Percentiles rank a stretch among this genome's conserved stretches.
phyloP scores from a whole-genome alignment of 2,329 filamentous ascomycete genomes.

The Macroventuria anomochaeta region DNA sequence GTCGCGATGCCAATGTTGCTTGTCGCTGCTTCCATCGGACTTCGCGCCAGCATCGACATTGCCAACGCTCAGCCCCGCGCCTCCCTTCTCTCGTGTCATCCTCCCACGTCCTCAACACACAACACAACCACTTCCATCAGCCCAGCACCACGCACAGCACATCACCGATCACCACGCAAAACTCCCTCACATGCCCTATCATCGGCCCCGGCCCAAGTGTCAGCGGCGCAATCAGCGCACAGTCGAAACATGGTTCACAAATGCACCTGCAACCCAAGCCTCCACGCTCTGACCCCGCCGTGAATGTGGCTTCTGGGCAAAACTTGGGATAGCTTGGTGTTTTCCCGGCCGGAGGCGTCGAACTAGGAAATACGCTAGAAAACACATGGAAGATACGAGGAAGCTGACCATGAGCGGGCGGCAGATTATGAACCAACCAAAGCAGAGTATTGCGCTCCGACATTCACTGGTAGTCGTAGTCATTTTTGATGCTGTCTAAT shows the following conservation, averaged over 20 bases:
- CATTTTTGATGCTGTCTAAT: too few relatives aligned
- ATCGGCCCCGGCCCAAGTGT: background rate
- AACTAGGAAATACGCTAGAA: constrained; percentile 7
- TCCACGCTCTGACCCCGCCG: background rate
- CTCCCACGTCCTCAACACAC: background rate
- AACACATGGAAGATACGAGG: constrained; percentile 6
- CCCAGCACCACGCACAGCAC: background rate
- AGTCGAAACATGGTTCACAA: background rate
- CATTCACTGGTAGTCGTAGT: background rate
- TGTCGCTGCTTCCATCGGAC: background rate
- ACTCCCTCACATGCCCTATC: background rate
- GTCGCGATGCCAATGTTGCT: background rate
- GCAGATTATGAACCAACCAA: background rate
- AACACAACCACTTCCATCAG: background rate
- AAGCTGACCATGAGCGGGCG: background rate
- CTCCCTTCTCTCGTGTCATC: background rate
- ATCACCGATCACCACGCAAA: background rate
- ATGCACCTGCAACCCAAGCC: background rate
- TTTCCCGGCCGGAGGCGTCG: constrained; percentile 5
- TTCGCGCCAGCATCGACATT: background rate
- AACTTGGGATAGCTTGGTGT: background rate
- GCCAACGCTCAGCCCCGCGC: background rate
- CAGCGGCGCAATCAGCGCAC: background rate
- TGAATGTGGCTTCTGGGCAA: constrained; percentile 7
- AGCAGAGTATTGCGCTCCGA: background rate